A percentile compares a stretch with the other conserved stretches of the same genome.
These are phyloP conservation scores for Gloeostereum incarnatum DNA, from an alignment of 768 basidiomycete species.

Conservation along the genomic window DNA sequence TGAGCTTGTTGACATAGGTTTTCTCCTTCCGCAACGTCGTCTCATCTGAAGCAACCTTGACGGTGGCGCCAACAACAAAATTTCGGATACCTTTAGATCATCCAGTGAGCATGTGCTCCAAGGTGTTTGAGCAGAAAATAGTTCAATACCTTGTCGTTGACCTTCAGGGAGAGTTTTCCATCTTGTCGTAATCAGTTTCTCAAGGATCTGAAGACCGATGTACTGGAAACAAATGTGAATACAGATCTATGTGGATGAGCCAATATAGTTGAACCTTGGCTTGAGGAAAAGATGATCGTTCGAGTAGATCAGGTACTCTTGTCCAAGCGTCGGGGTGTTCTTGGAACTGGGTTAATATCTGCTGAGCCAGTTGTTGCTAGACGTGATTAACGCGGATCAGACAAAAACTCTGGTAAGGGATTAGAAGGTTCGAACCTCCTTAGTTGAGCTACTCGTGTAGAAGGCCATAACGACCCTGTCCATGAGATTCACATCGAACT, in stretches of 20 bases:
- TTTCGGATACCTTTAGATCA: conserved; percentile 75
- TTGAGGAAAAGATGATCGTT: conserved; percentile 76
- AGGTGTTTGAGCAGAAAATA: conserved; percentile 1
- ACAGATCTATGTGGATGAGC: conserved; percentile 3
- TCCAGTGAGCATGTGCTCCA: conserved; percentile 4
- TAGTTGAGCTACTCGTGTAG: conserved; percentile 76
- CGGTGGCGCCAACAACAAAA: conserved; percentile 88
- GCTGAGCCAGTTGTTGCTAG: conserved; percentile 93
- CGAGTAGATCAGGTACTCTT: conserved; percentile 88
- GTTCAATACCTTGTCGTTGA: conserved; percentile 69
- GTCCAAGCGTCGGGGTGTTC: conserved; percentile 97
- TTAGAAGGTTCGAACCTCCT: conserved; percentile 50
- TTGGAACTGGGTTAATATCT: conserved; percentile 90
- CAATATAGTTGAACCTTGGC: conserved; percentile 47
- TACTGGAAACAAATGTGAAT: conserved; percentile 43
- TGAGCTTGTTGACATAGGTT: conserved; percentile 92
- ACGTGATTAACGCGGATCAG: conserved; percentile 7
- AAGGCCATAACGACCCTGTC: conserved; percentile 93
- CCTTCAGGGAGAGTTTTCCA: conserved; percentile 96
- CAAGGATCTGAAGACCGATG: conserved; percentile 93
- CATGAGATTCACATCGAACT: conserved; percentile 87
- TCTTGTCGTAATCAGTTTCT: conserved; percentile 87
- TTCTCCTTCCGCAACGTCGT: conserved; percentile 82
- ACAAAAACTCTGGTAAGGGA: conserved; percentile 4
- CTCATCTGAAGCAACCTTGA: conserved; percentile 92